phyloP scores from a whole-genome alignment of 1,284 basidiomycete genomes.

The Schizophyllum commune region DNA sequence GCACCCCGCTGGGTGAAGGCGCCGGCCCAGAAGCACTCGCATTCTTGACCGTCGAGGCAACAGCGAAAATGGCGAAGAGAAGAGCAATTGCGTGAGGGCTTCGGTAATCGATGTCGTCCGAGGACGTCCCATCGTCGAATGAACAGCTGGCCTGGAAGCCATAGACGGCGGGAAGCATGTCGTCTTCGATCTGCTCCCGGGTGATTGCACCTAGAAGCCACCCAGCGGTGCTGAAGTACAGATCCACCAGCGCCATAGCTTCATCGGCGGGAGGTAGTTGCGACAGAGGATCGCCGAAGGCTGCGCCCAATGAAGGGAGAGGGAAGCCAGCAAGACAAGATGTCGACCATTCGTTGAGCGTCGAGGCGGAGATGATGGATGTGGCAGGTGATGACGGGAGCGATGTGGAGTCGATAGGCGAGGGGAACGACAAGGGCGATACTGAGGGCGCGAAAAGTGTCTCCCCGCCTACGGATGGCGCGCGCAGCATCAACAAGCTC shows the following conservation, averaged over 20 bases:
- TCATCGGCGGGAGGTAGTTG: conserved; percentile 44
- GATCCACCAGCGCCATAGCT: conserved; percentile 37
- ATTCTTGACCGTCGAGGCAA: conserved; percentile 41
- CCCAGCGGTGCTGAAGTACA: conserved; percentile 47
- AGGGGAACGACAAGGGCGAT: conserved; percentile 17
- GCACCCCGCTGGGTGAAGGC: too few species aligned
- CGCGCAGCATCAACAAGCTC: conserved; percentile 20
- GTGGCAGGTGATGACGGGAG: conserved; percentile 29
- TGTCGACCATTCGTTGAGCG: conserved; percentile 33
- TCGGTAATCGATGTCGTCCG: conserved; percentile 7
- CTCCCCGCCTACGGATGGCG: background rate
- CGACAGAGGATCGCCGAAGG: conserved; percentile 40
- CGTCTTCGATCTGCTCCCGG: conserved; percentile 39
- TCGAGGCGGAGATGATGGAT: conserved; percentile 52
- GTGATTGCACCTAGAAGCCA: conserved; percentile 53
- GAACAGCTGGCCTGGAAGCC: background rate
- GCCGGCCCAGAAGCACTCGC: background rate
- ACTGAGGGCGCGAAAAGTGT: conserved; percentile 5
- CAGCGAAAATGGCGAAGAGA: conserved; percentile 55
- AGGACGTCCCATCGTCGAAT: conserved; percentile 2
- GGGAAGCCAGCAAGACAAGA: conserved; percentile 19
- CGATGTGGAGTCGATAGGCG: conserved; percentile 24
- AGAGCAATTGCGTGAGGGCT: conserved; percentile 44
- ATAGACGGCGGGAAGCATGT: conserved; percentile 37
- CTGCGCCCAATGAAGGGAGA: conserved; percentile 36